Evolutionary conservation across 345 rosid genomes (phyloP).

Genomic region (Euclidium syriacum): DNA sequence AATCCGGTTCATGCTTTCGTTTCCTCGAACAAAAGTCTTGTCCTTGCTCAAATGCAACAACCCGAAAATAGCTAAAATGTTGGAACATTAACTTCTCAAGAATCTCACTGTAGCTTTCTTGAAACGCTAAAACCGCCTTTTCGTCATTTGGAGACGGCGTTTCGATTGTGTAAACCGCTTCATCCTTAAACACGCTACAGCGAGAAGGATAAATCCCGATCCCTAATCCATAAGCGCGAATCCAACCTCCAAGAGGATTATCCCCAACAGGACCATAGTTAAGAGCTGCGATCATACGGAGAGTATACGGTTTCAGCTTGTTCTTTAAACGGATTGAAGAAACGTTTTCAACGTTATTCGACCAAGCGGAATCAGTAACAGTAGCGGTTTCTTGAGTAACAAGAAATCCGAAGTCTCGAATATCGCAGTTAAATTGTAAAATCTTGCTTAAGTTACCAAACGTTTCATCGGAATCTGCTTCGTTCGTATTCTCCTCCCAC

Average conservation of each 20-base stretch:
- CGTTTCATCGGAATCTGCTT: not conserved
- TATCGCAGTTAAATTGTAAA: not conserved
- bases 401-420: not conserved
- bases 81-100: not conserved
- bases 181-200: not conserved
- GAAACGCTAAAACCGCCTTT: not conserved
- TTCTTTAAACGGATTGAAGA: not conserved
- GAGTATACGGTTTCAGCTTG: not conserved
- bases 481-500: not conserved
- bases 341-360: not conserved
- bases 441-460: not conserved
- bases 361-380: not conserved
- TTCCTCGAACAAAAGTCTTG: slow-evolving; percentile 2
- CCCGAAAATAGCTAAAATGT: slow-evolving; percentile 1
- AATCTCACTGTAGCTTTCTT: not conserved
- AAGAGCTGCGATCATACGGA: not conserved
- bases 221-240: not conserved
- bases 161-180: not conserved
- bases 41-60: slow-evolving; percentile 8
- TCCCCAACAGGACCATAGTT: not conserved
- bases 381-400: not conserved
- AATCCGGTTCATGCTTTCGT: not conserved
- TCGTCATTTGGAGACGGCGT: not conserved
- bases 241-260: not conserved
- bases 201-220: not conserved